Evolutionary conservation across 176 grass and related monocot genomes (phyloP).

Genomic region (Paspalum notatum): DNA sequence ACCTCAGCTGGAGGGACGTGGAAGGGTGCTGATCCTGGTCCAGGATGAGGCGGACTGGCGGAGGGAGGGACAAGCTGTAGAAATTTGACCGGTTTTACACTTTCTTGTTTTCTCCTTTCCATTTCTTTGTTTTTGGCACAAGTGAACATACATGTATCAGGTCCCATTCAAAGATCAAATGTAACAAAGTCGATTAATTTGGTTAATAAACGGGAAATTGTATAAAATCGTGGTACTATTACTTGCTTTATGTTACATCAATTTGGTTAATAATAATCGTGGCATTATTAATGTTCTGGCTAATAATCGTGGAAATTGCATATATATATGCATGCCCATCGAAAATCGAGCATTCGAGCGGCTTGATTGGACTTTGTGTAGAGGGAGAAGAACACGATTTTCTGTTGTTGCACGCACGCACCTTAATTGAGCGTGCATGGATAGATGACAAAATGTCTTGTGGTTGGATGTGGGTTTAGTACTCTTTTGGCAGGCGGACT

Average conservation of each 20-base stretch:
- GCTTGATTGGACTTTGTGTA: too few relatives aligned
- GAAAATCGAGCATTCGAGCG: too few relatives aligned
- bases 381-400: too few relatives aligned
- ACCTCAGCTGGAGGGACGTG: conserved; percentile 75
- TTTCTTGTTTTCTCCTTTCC: not conserved
- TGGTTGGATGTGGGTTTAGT: not conserved
- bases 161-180: not conserved
- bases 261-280: too few relatives aligned
- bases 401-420: too few relatives aligned
- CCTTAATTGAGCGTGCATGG: not conserved
- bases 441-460: not conserved
- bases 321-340: too few relatives aligned
- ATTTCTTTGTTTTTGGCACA: not conserved
- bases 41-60: too few relatives aligned
- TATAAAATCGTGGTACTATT: not conserved
- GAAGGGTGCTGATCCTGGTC: conserved; percentile 46
- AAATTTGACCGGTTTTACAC: conserved; percentile 32
- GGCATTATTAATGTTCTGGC: too few relatives aligned
- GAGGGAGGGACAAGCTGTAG: conserved; percentile 13
- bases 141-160: conserved; percentile 38
- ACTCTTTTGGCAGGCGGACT: not conserved
- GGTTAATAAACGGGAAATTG: not conserved
- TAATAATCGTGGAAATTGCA: too few relatives aligned
- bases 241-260: not conserved
- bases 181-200: not conserved